Conservation (phyloP, 1,284 basidiomycete genomes). For the Peniophora sp. region DNA sequence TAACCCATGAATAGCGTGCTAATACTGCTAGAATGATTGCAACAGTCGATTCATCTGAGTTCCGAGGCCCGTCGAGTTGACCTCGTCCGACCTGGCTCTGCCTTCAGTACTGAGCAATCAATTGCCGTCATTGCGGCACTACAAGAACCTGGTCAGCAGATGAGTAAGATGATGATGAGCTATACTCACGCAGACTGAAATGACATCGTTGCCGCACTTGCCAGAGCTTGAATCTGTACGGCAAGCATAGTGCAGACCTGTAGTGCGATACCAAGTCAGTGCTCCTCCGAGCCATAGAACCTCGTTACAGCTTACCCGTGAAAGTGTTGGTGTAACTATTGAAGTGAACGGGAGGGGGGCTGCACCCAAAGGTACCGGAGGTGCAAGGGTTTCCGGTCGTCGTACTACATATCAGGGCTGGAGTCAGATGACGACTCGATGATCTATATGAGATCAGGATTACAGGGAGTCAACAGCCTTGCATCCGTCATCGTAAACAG, state of each 20-base stretch:
- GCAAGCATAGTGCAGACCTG: conserved; percentile 15
- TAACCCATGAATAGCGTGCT: too few relatives aligned
- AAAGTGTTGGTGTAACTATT: conserved; percentile 17
- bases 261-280: conserved; percentile 3
- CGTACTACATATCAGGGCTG: neutral
- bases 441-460: too few relatives aligned
- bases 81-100: too few relatives aligned
- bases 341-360: conserved; percentile 18
- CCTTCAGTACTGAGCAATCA: too few relatives aligned
- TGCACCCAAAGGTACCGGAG: conserved; percentile 20
- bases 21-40: too few relatives aligned
- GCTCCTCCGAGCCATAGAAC: neutral
- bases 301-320: conserved; percentile 11
- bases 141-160: too few relatives aligned
- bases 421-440: too few relatives aligned
- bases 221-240: conserved; percentile 18
- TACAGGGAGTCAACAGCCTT: conserved; percentile 15
- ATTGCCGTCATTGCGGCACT: too few relatives aligned
- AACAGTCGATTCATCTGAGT: too few relatives aligned
- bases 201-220: conserved; percentile 15
- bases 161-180: neutral
- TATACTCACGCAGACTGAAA: conserved; percentile 21
- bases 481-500: conserved; percentile 17
- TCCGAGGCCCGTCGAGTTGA: too few relatives aligned
- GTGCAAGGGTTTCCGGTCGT: conserved; percentile 22